These are phyloP conservation scores for Theobroma grandiflorum DNA, from an alignment of 441 rosid species.

Conservation along the genomic window DNA sequence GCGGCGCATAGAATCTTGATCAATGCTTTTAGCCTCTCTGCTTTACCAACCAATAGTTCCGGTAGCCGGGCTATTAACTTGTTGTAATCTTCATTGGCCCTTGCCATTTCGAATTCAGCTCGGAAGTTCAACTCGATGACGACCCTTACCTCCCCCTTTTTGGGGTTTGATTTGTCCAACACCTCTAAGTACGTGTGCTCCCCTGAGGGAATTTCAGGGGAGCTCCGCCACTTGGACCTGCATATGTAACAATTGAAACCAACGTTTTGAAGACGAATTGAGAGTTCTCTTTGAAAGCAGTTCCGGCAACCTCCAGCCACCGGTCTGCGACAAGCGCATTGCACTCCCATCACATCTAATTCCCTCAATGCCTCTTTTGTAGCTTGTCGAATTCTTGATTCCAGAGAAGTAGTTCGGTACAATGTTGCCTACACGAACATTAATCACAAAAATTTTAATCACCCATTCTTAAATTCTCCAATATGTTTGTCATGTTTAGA, in stretches of 20 bases:
- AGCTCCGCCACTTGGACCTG: slow-evolving; percentile 86
- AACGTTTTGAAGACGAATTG: slow-evolving; percentile 54
- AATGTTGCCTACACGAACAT: slow-evolving; percentile 63
- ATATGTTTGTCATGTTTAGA: not conserved
- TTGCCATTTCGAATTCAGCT: slow-evolving; percentile 85
- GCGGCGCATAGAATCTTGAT: slow-evolving; percentile 76
- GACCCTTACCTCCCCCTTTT: slow-evolving; percentile 62
- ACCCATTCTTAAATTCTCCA: not conserved
- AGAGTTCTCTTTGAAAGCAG: slow-evolving; percentile 58
- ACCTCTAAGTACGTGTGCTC: slow-evolving; percentile 79
- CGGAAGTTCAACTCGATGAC: slow-evolving; percentile 77
- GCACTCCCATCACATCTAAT: slow-evolving; percentile 34
- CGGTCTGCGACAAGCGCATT: slow-evolving; percentile 58
- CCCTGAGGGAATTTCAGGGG: slow-evolving; percentile 81
- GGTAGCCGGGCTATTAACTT: slow-evolving; percentile 54
- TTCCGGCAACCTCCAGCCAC: slow-evolving; percentile 61
- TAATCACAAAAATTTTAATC: slow-evolving; percentile 5
- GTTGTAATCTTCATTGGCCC: slow-evolving; percentile 69
- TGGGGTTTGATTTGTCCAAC: slow-evolving; percentile 54
- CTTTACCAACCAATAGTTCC: slow-evolving; percentile 75
- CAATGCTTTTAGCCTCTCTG: slow-evolving; percentile 67
- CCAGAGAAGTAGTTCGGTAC: slow-evolving; percentile 65
- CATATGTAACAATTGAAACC: slow-evolving; percentile 68
- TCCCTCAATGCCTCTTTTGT: slow-evolving; percentile 62
- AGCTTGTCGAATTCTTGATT: slow-evolving; percentile 69